Base-by-base conservation (phyloP, 305 asterid genomes). In the Stenogyne calaminthoides region DNA sequence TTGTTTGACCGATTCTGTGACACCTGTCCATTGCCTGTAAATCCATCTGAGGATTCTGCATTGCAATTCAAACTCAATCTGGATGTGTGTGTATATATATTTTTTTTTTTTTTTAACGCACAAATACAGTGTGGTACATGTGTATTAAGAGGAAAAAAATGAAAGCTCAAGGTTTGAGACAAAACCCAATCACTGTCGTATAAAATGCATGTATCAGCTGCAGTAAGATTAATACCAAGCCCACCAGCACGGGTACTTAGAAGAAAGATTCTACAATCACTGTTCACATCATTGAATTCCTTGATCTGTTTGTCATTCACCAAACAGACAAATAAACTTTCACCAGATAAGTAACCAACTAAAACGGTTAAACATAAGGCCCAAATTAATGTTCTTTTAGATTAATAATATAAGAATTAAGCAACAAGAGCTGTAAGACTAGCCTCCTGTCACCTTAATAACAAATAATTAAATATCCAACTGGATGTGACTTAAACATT, bases 171-270 rank as follows among this genome's bases (percentile, higher is more conserved):
- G 39, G 80, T 80, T 61, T 29, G 39, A 37, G 65, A 69, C 55
- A 70, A 42, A 87, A 92, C 99, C 99, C 99, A 95, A 62, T 95
- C 99, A 82, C 98, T 95, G 83, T 95, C 99, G 49, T 95, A 95
- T 60, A 95, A 78, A 75, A 95, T 92, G 94, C 98, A 92, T 80
- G 99, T 95, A 77, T 95, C 99, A 15, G 99, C 99, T 78, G 98
- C 84, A 68, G 98, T 92, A 59, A 95, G 99, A 86, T 95, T 95
- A 74, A 95, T 95, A 64, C 99, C 99, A 60, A 95, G 91, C 51
- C 99, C 99, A 69, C 99, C 99, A 79, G 99, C 99, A 67, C 99
- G 84, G 51, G 99, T 92, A 88, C 98, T 92, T n/a, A 95, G 96
- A 66, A 95, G 96, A 86, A 95, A 95, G 75, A 95, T 82, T 81